Conservation (phyloP, 805 yeast genomes). For the Monosporozyma solicola region DNA sequence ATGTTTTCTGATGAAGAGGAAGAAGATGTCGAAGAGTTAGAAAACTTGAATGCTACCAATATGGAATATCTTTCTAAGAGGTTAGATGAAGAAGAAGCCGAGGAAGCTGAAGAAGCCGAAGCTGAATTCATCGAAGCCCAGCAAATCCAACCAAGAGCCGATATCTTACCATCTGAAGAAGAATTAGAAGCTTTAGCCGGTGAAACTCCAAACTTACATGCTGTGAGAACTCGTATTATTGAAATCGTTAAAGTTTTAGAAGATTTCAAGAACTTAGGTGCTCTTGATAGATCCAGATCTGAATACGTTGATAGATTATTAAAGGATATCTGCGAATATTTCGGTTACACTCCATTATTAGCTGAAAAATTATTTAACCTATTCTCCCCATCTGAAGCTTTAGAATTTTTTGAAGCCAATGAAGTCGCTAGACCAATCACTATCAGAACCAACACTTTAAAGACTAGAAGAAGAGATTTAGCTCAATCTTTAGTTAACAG, state of each 20-base stretch:
- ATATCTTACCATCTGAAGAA: conserved; percentile 61
- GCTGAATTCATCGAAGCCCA: conserved; percentile 52
- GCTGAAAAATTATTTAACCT: conserved; percentile 91
- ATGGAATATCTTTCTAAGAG: conserved; percentile 70
- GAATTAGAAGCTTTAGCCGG: conserved; percentile 49
- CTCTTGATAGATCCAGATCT: conserved; percentile 77
- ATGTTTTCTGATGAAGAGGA: conserved; percentile 76
- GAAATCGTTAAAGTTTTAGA: conserved; percentile 92
- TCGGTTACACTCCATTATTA: conserved; percentile 83
- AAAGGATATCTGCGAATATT: conserved; percentile 82
- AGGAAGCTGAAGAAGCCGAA: conserved; percentile 55
- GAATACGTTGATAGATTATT: conserved; percentile 74
- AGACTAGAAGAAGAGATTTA: conserved; percentile 89
- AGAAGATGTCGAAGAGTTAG: conserved; percentile 54
- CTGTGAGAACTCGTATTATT: conserved; percentile 86
- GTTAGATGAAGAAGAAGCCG: conserved; percentile 51
- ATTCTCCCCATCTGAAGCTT: conserved; percentile 91
- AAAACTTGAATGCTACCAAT: conserved; percentile 66
- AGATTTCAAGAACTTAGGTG: conserved; percentile 73
- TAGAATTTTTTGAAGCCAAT: conserved; percentile 97
- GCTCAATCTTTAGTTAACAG: conserved; percentile 92
- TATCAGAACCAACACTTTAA: conserved; percentile 93
- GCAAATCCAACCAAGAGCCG: conserved; percentile 61
- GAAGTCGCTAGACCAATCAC: conserved; percentile 95
- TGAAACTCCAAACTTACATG: conserved; percentile 65